phyloP scores from a whole-genome alignment of 495 filamentous ascomycete genomes.

The Penicillium lividum region DNA sequence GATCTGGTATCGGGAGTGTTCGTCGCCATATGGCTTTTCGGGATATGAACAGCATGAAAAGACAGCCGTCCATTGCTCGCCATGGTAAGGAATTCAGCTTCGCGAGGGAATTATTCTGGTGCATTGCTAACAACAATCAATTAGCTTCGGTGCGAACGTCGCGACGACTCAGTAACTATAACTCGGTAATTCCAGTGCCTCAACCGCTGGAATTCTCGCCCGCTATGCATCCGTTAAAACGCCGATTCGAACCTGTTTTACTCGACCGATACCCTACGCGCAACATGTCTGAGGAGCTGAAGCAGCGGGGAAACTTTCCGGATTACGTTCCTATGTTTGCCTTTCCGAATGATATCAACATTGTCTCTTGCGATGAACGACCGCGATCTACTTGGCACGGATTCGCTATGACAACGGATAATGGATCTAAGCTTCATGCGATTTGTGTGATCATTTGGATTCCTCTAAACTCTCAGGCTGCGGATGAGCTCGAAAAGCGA shows the following conservation, averaged over 20 bases:
- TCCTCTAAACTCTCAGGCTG: constrained; percentile 75
- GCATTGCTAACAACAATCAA: not conserved
- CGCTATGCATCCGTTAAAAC: constrained; percentile 94
- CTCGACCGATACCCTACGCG: constrained; percentile 91
- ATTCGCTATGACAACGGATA: constrained; percentile 94
- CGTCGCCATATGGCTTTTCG: constrained; percentile 82
- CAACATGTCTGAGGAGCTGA: constrained; percentile 75
- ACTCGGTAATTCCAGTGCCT: constrained; percentile 92
- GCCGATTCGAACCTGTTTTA: constrained; percentile 90
- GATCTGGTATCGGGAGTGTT: constrained; percentile 71
- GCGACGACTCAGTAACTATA: constrained; percentile 92
- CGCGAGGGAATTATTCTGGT: not conserved
- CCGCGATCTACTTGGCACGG: constrained; percentile 97
- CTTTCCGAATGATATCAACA: constrained; percentile 96
- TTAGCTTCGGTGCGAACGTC: constrained; percentile 86
- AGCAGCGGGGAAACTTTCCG: constrained; percentile 83
- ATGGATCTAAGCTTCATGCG: constrained; percentile 88
- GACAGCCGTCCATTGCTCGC: constrained; percentile 76
- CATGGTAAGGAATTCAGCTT: constrained; percentile 62
- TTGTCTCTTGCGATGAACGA: constrained; percentile 91
- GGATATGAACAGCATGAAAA: constrained; percentile 93
- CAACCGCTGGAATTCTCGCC: constrained; percentile 85
- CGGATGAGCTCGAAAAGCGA: constrained; percentile 83
- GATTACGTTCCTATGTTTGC: constrained; percentile 99
- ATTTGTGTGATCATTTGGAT: constrained; percentile 93